Evolutionary conservation across 805 yeast species (phyloP).

Genomic region (Grigorovia humatica): DNA sequence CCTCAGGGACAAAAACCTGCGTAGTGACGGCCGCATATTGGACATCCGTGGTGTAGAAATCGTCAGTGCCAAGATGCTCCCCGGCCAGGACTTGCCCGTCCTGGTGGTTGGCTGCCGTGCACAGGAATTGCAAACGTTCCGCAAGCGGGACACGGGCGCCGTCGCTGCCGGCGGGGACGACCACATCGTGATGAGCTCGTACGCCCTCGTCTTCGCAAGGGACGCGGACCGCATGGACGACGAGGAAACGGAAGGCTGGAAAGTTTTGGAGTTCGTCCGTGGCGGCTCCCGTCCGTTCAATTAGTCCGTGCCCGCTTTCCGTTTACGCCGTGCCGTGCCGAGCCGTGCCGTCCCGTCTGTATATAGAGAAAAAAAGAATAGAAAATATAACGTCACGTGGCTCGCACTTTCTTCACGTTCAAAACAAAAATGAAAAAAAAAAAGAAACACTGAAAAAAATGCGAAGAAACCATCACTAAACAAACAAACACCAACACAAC

Average conservation of each 20-base stretch:
- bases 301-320: no score
- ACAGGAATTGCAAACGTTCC: conserved; percentile 85
- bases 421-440: background rate
- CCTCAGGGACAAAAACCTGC: conserved; percentile 79
- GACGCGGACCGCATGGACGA: conserved; percentile 86
- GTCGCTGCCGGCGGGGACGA: conserved; percentile 94
- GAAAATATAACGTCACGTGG: no score
- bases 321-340: no score
- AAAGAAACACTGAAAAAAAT: background rate
- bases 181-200: conserved; percentile 83
- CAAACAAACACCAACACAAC: background rate
- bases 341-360: no score
- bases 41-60: conserved; percentile 94
- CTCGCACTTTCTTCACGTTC: no score
- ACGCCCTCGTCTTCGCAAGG: conserved; percentile 92
- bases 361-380: no score
- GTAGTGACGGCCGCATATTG: conserved; percentile 81
- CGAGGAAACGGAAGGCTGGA: conserved; percentile 94
- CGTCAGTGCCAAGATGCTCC: conserved; percentile 74
- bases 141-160: conserved; percentile 85
- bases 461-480: background rate
- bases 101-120: conserved; percentile 91
- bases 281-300: conserved; percentile 85
- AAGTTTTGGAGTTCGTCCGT: conserved; percentile 84
- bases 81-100: conserved; percentile 88